Conservation (phyloP, 1,284 basidiomycete species). For the Cryptococcus sp. region DNA sequence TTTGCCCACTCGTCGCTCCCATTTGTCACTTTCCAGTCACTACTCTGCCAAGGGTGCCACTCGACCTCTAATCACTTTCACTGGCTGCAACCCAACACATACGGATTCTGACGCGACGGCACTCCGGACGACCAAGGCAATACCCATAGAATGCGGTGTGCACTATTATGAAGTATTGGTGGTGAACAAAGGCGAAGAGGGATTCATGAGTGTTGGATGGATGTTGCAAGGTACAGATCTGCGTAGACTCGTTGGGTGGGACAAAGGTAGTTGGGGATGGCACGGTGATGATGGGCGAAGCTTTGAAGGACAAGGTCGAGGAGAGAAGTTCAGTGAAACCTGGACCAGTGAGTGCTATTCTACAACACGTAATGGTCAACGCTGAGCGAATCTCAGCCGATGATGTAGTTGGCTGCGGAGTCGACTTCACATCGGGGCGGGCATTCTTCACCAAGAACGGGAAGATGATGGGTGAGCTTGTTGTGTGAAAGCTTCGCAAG, state of each 20-base stretch:
- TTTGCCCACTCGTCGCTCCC: conserved; percentile 18
- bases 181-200: conserved; percentile 72
- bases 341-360: conserved; percentile 39
- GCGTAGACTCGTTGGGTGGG: conserved; percentile 83
- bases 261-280: conserved; percentile 86
- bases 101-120: conserved; percentile 79
- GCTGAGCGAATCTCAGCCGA: conserved; percentile 59
- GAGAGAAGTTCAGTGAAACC: conserved; percentile 70
- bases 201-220: conserved; percentile 82
- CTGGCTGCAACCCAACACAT: conserved; percentile 46
- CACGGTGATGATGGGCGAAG: conserved; percentile 87
- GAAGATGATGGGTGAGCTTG: conserved; percentile 64
- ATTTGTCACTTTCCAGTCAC: conserved; percentile 37
- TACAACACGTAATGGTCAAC: not conserved
- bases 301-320: conserved; percentile 72
- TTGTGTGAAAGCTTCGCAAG: no score
- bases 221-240: conserved; percentile 61
- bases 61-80: conserved; percentile 40
- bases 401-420: conserved; percentile 83
- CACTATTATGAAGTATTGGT: conserved; percentile 90
- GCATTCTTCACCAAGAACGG: conserved; percentile 93
- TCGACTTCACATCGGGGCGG: conserved; percentile 75
- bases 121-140: conserved; percentile 69
- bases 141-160: conserved; percentile 79
- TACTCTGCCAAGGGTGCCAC: conserved; percentile 9